Conservation (phyloP, 2,329 filamentous ascomycete species). For the Zymoseptoria brevis region DNA sequence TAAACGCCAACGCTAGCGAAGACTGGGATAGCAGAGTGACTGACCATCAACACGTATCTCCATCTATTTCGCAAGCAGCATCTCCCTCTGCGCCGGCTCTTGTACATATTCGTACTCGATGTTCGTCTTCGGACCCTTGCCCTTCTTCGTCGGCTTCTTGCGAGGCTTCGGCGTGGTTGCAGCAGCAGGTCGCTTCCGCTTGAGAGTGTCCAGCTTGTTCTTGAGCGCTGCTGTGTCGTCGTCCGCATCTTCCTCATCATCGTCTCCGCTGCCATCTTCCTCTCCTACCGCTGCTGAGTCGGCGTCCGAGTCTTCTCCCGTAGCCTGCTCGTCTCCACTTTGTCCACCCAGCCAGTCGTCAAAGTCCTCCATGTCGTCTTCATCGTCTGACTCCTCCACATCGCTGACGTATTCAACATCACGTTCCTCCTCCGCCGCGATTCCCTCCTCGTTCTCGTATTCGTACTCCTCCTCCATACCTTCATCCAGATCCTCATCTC, state of each 20-base stretch:
- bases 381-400: slow-evolving; percentile 64
- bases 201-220: slow-evolving; percentile 45
- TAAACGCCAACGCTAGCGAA: slow-evolving; percentile 1
- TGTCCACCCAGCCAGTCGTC: slow-evolving; percentile 88
- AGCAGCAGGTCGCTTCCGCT: slow-evolving; percentile 48
- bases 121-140: slow-evolving; percentile 55
- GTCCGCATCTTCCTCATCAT: slow-evolving; percentile 39
- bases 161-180: slow-evolving; percentile 42
- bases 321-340: slow-evolving; percentile 42
- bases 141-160: slow-evolving; percentile 47
- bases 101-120: slow-evolving; percentile 72
- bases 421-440: slow-evolving; percentile 53
- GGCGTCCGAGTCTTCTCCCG: slow-evolving; percentile 45
- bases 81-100: slow-evolving; percentile 45
- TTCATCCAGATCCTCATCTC: slow-evolving; percentile 82
- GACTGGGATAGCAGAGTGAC: not conserved
- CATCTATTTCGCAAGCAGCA: slow-evolving; percentile 23
- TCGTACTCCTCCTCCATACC: slow-evolving; percentile 74
- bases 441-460: slow-evolving; percentile 58
- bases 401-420: slow-evolving; percentile 92
- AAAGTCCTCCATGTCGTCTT: slow-evolving; percentile 75
- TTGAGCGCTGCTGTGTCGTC: slow-evolving; percentile 51
- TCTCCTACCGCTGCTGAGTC: slow-evolving; percentile 48
- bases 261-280: slow-evolving; percentile 41
- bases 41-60: not conserved